Percentiles rank a stretch among this genome's conserved stretches.
phyloP scores from a whole-genome alignment of 164 flowering plant species.

The Vitis amurensis region DNA sequence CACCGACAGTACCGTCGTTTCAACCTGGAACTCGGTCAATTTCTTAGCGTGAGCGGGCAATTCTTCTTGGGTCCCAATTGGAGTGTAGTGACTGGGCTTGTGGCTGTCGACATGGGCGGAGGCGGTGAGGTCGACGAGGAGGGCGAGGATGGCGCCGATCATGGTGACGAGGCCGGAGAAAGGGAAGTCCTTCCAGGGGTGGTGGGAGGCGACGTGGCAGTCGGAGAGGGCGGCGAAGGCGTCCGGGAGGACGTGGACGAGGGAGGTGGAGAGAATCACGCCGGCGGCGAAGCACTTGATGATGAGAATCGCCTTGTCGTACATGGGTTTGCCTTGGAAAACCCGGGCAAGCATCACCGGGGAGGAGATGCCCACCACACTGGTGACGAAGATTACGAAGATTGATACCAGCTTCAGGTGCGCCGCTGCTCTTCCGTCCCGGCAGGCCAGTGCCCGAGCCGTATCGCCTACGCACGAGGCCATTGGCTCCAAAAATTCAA shows the following conservation, averaged over 20 bases:
- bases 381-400: constrained; percentile 48
- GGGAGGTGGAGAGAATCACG: constrained; percentile 73
- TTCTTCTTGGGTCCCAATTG: constrained; percentile 29
- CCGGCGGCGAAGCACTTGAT: constrained; percentile 92
- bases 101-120: constrained; percentile 41
- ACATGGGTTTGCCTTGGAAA: constrained; percentile 54
- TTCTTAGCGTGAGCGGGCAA: background rate
- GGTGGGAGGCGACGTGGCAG: constrained; percentile 53
- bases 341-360: constrained; percentile 60
- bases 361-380: constrained; percentile 52
- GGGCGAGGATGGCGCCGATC: constrained; percentile 51
- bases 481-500: no score
- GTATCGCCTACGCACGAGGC: no score
- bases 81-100: constrained; percentile 22
- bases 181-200: constrained; percentile 83
- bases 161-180: constrained; percentile 61
- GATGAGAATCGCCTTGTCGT: constrained; percentile 45
- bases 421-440: constrained; percentile 49
- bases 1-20: constrained; percentile 1
- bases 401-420: constrained; percentile 61
- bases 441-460: constrained; percentile 23
- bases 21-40: constrained; percentile 1
- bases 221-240: constrained; percentile 61
- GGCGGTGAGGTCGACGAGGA: constrained; percentile 65
- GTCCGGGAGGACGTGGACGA: constrained; percentile 82